A percentile compares a stretch with the other conserved stretches of the same genome.
Evolutionary conservation across 176 grass and related monocot species (phyloP).

Genomic region (Paspalum notatum): DNA sequence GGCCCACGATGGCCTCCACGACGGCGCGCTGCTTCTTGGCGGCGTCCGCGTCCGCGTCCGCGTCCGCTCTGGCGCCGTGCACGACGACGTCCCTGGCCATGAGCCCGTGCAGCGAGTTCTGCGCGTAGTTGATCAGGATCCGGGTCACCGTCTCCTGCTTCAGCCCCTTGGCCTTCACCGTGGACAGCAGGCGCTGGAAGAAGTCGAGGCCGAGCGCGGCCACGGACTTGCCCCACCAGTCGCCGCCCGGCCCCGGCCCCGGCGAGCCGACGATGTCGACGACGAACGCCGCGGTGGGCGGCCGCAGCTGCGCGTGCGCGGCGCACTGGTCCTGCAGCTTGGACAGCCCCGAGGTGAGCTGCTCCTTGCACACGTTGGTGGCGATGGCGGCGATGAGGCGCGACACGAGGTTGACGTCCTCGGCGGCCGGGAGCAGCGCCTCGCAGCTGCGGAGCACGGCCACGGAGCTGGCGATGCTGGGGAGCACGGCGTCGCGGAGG

Average conservation of each 20-base stretch:
- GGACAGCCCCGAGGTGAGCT: constrained; percentile 72
- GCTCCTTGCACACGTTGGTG: constrained; percentile 89
- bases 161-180: constrained; percentile 88
- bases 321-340: constrained; percentile 67
- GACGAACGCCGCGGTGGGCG: constrained; percentile 15
- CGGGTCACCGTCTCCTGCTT: constrained; percentile 82
- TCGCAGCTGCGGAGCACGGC: constrained; percentile 82
- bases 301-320: constrained; percentile 35
- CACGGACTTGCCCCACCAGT: constrained; percentile 91
- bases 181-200: constrained; percentile 76
- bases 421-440: constrained; percentile 66
- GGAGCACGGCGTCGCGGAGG: constrained; percentile 72
- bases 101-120: constrained; percentile 77
- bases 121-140: constrained; percentile 87
- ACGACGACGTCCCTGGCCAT: constrained; percentile 59
- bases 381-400: constrained; percentile 62
- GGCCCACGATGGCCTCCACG: constrained; percentile 65
- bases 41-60: constrained; percentile 40
- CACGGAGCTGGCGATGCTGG: constrained; percentile 64
- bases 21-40: constrained; percentile 67
- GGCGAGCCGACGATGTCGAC: constrained; percentile 47
- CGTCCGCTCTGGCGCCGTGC: constrained; percentile 10
- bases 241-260: neutral
- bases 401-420: constrained; percentile 66
- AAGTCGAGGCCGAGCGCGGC: constrained; percentile 67